Percentiles rank a stretch among this genome's conserved stretches.
Conservation (phyloP, 768 basidiomycete genomes). For the Pleurotus tuber-regium region DNA sequence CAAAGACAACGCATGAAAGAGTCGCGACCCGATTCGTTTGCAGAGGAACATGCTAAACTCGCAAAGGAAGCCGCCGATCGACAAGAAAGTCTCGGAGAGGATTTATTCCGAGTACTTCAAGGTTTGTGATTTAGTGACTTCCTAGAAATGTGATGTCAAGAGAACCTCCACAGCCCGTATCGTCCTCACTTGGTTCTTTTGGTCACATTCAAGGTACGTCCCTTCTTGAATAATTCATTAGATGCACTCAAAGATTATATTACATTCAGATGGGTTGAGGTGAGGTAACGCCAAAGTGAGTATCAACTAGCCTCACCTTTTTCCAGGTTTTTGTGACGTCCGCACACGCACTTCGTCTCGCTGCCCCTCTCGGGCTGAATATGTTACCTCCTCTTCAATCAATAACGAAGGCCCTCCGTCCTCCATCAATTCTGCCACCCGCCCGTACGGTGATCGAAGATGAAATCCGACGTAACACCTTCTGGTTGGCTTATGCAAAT, state of each 20-base stretch:
- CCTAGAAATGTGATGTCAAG: background rate
- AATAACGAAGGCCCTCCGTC: slow-evolving; percentile 54
- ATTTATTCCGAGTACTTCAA: slow-evolving; percentile 61
- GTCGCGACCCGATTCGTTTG: slow-evolving; percentile 55
- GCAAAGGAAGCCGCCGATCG: slow-evolving; percentile 51
- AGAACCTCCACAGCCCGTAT: slow-evolving; percentile 44
- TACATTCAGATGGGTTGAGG: slow-evolving; percentile 66
- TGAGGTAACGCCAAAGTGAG: slow-evolving; percentile 22
- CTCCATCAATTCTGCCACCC: slow-evolving; percentile 56
- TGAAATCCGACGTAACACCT: slow-evolving; percentile 68
- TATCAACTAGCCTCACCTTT: slow-evolving; percentile 2
- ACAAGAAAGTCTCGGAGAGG: slow-evolving; percentile 46
- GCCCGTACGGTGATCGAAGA: slow-evolving; percentile 66
- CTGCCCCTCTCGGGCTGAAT: slow-evolving; percentile 69
- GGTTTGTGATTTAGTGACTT: slow-evolving; percentile 33
- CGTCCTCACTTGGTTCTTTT: slow-evolving; percentile 71
- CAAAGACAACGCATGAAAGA: slow-evolving; percentile 42
- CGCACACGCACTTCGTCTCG: slow-evolving; percentile 53
- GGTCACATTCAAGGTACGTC: slow-evolving; percentile 64
- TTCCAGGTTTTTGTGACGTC: slow-evolving; percentile 58
- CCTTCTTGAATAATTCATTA: too few relatives aligned
- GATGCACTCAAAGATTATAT: too few relatives aligned
- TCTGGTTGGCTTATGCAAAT: slow-evolving; percentile 69
- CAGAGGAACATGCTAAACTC: slow-evolving; percentile 58
- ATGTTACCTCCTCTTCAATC: slow-evolving; percentile 65